phyloP scores from a whole-genome alignment of 805 yeast species.

The Ogataea allantospora region DNA sequence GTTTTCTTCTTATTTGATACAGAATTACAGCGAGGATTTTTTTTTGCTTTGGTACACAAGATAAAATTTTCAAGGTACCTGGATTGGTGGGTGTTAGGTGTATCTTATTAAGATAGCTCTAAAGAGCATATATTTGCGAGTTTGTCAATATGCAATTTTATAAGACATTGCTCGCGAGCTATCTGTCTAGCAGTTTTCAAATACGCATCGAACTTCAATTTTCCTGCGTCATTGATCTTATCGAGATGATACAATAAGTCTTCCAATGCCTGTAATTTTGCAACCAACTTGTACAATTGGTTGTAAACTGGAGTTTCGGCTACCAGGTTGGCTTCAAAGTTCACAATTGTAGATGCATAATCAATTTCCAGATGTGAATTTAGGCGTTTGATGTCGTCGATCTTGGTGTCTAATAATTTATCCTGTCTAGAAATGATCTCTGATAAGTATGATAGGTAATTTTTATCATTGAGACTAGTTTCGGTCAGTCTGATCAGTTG shows the following conservation, averaged over 20 bases:
- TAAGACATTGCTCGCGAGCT: constrained; percentile 63
- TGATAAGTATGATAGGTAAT: constrained; percentile 17
- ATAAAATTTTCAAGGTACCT: constrained; percentile 6
- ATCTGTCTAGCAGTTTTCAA: constrained; percentile 46
- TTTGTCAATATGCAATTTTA: constrained; percentile 46
- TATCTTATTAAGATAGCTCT: constrained; percentile 7
- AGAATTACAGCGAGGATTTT: constrained; percentile 3
- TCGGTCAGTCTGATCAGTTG: constrained; percentile 22
- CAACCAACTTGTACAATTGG: constrained; percentile 62
- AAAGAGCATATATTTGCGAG: constrained; percentile 21
- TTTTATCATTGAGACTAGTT: constrained; percentile 16
- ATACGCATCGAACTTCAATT: constrained; percentile 42
- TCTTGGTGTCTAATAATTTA: constrained; percentile 18
- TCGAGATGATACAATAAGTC: constrained; percentile 63
- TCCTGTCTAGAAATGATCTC: constrained; percentile 26
- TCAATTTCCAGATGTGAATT: constrained; percentile 30
- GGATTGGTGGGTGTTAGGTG: constrained; percentile 8
- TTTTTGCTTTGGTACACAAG: background rate
- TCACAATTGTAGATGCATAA: constrained; percentile 24
- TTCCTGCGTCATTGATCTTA: constrained; percentile 51
- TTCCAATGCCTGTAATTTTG: constrained; percentile 67
- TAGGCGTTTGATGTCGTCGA: constrained; percentile 9
- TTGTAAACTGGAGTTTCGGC: constrained; percentile 54
- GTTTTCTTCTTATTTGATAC: constrained; percentile 4
- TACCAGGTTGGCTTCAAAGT: constrained; percentile 43